Evolutionary conservation across 164 flowering plant species (phyloP).

Genomic region (Chloranthus sessilifolius): DNA sequence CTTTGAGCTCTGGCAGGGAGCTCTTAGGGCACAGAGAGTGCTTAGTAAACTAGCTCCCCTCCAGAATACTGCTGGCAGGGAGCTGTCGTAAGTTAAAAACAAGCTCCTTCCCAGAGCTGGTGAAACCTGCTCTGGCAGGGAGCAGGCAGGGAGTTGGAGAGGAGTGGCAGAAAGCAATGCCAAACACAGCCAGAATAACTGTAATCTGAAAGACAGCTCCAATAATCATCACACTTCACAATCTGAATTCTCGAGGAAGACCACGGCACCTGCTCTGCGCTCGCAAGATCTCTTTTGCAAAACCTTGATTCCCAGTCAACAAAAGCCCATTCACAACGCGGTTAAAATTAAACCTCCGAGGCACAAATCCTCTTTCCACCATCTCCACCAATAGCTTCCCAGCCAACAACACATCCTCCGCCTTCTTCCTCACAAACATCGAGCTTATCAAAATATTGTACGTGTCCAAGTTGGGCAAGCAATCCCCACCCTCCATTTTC

Average conservation of each 20-base stretch:
- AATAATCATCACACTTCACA: no score
- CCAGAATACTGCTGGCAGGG: no score
- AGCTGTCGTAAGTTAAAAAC: no score
- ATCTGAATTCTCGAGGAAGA: constrained; percentile 54
- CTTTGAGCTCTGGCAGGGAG: no score
- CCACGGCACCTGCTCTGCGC: constrained; percentile 51
- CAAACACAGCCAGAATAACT: no score
- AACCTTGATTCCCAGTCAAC: constrained; percentile 74
- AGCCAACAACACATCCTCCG: constrained; percentile 71
- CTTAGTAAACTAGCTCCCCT: no score
- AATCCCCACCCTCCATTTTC: constrained; percentile 53
- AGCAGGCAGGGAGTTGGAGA: no score
- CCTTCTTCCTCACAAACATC: constrained; percentile 74
- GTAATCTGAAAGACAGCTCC: no score
- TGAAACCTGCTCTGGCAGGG: no score
- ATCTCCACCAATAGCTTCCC: constrained; percentile 85
- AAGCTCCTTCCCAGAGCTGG: no score
- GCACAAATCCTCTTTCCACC: constrained; percentile 82
- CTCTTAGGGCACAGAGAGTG: no score
- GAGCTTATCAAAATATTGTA: constrained; percentile 71
- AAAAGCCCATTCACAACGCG: constrained; percentile 79
- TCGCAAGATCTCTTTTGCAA: constrained; percentile 76
- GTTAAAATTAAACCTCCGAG: constrained; percentile 60
- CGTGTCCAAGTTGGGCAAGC: constrained; percentile 88
- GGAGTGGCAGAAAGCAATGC: no score